Percentiles rank a stretch among this genome's conserved stretches.
phyloP scores from a whole-genome alignment of 2,329 filamentous ascomycete genomes.

The Ceratocystis albifundus region DNA sequence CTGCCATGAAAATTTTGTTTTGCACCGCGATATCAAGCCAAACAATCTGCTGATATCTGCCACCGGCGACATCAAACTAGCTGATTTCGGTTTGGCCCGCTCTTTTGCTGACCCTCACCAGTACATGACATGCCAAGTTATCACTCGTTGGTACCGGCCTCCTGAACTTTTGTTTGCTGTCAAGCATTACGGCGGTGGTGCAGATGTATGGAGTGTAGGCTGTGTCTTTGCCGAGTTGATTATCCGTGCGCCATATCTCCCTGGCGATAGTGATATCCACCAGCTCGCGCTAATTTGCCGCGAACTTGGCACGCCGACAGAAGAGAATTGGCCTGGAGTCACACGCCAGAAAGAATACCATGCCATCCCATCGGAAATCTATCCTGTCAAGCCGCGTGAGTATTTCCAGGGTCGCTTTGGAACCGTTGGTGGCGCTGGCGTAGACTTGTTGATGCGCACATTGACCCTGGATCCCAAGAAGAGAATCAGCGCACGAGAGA shows the following conservation, averaged over 20 bases:
- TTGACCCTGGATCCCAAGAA: constrained; percentile 76
- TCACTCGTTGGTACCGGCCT: constrained; percentile 93
- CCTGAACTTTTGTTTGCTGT: constrained; percentile 89
- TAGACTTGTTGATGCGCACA: constrained; percentile 79
- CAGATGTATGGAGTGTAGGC: constrained; percentile 90
- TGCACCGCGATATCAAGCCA: constrained; percentile 97
- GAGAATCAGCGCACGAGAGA: constrained; percentile 62
- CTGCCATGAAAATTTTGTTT: constrained; percentile 85
- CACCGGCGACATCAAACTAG: constrained; percentile 86
- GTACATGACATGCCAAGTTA: constrained; percentile 86
- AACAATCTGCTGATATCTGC: constrained; percentile 94
- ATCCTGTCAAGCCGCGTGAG: constrained; percentile 52
- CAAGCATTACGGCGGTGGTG: constrained; percentile 75
- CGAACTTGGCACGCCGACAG: constrained; percentile 77
- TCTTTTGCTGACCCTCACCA: constrained; percentile 79
- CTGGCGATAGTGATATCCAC: constrained; percentile 73
- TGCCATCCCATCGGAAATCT: constrained; percentile 51
- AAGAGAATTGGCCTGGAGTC: constrained; percentile 93
- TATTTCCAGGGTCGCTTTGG: constrained; percentile 69
- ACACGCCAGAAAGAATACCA: constrained; percentile 62
- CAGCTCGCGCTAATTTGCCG: constrained; percentile 77
- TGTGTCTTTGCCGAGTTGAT: constrained; percentile 88
- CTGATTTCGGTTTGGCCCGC: constrained; percentile 91
- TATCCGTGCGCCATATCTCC: constrained; percentile 68
- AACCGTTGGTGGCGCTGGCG: constrained; percentile 67